Evolutionary conservation across 2,329 filamentous ascomycete genomes (phyloP), one percentile per base, ranked within the genome.

Genomic region (Arachnomyces sp.): DNA sequence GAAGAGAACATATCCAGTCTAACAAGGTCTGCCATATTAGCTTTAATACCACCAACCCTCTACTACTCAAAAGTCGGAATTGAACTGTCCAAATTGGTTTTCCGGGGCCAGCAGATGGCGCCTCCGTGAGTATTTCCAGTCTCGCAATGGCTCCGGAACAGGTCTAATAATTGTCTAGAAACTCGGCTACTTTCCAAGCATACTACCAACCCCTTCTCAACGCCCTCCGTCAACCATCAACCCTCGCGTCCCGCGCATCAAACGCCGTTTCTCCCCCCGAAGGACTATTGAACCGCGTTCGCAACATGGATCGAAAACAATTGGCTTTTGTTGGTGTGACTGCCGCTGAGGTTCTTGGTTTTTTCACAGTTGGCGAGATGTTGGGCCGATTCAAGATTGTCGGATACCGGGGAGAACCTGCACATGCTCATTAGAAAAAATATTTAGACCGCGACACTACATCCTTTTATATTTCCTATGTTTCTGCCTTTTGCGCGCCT

Each of bases 361-460:
- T 98, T 78, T 98, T 96, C 77, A 93, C 89, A 46, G 79, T 96
- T 40, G 92, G 92, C 50, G 89, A 96, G 76, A 96, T 98, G 66
- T 81, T 98, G 57, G 92, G 92, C 57, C 79, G 89, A 59, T 79
- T 92, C 72, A 96, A 98, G 83, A 66, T 98, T 54, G 75, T 98
- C 55, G 92, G 92, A 50, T 98, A 98, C 76, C 77, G 76, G 66
- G 84, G 84, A 60, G 78, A 84, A 62, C 60, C 63, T 49, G 65
- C 65, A 48, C 74, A 73, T 53, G 58, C 50, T 31, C 59, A 65
- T 47, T 49, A 49, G 28, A 40, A 18, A 44, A 42, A 37, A 16
- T 16, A 35, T 9, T 4, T 16, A 34, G 18, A 37, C 14, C 38
- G 25, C 34, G 29, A 36, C 28, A 43, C 51, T 49, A 46, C 49